A percentile compares a stretch with the other conserved stretches of the same genome.
Conservation (phyloP, 2,329 filamentous ascomycete species). For the Coniochaeta sp. region DNA sequence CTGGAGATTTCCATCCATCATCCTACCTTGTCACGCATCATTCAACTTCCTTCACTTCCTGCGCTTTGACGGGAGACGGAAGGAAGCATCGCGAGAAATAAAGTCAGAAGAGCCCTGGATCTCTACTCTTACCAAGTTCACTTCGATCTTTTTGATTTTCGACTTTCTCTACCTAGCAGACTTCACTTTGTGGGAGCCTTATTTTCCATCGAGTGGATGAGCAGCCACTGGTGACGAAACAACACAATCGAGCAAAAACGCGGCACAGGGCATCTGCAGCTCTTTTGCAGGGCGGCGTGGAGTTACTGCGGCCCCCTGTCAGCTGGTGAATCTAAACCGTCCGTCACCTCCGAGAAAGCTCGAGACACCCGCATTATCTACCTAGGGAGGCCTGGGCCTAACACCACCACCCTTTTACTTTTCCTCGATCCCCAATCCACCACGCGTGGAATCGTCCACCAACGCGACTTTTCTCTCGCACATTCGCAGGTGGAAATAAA, state of each 20-base stretch:
- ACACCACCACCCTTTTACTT: conserved; percentile 11
- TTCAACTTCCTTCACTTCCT: background rate
- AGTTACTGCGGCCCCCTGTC: conserved; percentile 11
- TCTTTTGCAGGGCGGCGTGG: background rate
- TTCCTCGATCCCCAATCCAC: conserved; percentile 6
- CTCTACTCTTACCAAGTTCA: background rate
- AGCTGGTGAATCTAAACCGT: conserved; percentile 3
- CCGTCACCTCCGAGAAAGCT: conserved; percentile 17
- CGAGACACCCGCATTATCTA: conserved; percentile 4
- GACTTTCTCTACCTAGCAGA: background rate
- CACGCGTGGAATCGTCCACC: conserved; percentile 15
- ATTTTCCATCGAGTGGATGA: background rate
- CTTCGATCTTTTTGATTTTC: background rate
- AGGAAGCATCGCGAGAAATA: background rate
- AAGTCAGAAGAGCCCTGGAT: background rate
- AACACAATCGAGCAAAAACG: background rate
- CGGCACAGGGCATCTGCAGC: background rate
- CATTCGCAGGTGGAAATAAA: conserved; percentile 12
- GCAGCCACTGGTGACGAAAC: background rate
- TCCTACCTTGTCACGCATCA: background rate
- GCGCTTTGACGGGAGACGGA: background rate
- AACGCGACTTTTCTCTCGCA: conserved; percentile 15
- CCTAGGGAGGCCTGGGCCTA: conserved; percentile 1
- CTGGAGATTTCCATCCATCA: background rate
- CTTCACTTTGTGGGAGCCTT: background rate